Evolutionary conservation across 768 basidiomycete species (phyloP), one percentile per base, ranked within the genome.

Genomic region (Russula sp.): DNA sequence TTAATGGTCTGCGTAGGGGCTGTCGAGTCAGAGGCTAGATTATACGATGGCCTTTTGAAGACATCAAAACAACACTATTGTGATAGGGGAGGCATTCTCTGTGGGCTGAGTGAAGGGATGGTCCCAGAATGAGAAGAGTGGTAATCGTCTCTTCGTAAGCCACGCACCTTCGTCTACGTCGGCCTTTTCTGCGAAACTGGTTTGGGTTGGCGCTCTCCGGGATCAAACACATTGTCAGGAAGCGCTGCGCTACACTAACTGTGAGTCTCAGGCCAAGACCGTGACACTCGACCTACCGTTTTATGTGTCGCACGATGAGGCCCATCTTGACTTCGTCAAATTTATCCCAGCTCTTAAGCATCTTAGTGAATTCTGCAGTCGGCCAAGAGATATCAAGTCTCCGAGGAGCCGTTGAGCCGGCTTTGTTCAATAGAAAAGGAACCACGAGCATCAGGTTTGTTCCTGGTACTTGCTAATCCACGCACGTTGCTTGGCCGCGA

Each of bases 351-450:
- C 84, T 77, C 74, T 95, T 95, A 70, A 95, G 93, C 57, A 92
- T 82, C 73, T 95, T 94, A 10, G 87, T 89, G 73, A 98, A 99
- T 70, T 98, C 93, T 31, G 88, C 89, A 4, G 93, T 97, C 5
- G 97, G 97, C 76, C 94, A 98, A 53, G 95, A 95, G 62, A 99
- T 95, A 74, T 99, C 97, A 68, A 99, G 79, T 71, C 83, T 87
- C 66, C 95, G 82, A 57, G 89, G 86, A 32, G 89, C 94, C 64
- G 80, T 75, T 7, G 88, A 78, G 20, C 88, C 89, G 65, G 86
- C 93, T 94, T 78, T 61, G 56, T 53, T 57, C 61, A 62, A 44
- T 39, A 22, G 42, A 6, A 20, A 60, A 59, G 37, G 57, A 59
- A 57, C 62, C 51, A 47, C 52, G 35, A 62, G 62, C 59, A 64